Conservation (phyloP, 2,329 filamentous ascomycete genomes). For the Botrytis fabae region DNA sequence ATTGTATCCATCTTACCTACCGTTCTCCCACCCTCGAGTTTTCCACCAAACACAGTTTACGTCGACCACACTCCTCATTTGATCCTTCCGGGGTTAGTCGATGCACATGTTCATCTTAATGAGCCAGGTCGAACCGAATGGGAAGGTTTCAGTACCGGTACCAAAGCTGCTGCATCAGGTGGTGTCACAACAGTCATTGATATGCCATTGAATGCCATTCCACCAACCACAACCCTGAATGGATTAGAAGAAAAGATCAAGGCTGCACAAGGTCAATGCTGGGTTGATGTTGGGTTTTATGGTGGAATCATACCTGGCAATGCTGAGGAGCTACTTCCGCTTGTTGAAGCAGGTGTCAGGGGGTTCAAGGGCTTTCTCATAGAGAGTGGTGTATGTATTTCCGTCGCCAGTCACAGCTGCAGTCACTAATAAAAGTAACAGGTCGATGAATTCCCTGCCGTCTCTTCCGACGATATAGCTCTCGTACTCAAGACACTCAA, state of each 20-base stretch:
- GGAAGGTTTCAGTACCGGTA: constrained; percentile 97
- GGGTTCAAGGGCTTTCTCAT: constrained; percentile 99
- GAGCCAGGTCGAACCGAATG: constrained; percentile 96
- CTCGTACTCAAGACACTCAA: constrained; percentile 80
- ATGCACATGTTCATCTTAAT: constrained; percentile 96
- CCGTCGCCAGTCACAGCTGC: neutral
- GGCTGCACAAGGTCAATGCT: constrained; percentile 84
- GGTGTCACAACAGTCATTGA: constrained; percentile 96
- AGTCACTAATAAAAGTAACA: constrained; percentile 42
- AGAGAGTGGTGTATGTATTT: constrained; percentile 78
- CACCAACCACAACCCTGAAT: constrained; percentile 85
- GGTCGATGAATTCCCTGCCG: constrained; percentile 94
- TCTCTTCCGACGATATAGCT: constrained; percentile 76
- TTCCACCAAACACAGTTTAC: constrained; percentile 72
- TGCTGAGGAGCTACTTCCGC: constrained; percentile 69
- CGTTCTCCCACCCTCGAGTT: constrained; percentile 72
- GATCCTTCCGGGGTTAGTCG: constrained; percentile 86
- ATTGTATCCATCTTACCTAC: constrained; percentile 74
- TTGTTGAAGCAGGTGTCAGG: constrained; percentile 82
- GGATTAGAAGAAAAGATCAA: constrained; percentile 82
- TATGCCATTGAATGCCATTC: constrained; percentile 97
- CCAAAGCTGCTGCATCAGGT: constrained; percentile 87
- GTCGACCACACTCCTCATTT: constrained; percentile 82
- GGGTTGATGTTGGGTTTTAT: constrained; percentile 99
- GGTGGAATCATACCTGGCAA: constrained; percentile 94